A percentile compares a stretch with the other conserved stretches of the same genome.
These are phyloP conservation scores for Suhomyces sp. DNA, from an alignment of 805 yeast genomes.

Conservation along the genomic window DNA sequence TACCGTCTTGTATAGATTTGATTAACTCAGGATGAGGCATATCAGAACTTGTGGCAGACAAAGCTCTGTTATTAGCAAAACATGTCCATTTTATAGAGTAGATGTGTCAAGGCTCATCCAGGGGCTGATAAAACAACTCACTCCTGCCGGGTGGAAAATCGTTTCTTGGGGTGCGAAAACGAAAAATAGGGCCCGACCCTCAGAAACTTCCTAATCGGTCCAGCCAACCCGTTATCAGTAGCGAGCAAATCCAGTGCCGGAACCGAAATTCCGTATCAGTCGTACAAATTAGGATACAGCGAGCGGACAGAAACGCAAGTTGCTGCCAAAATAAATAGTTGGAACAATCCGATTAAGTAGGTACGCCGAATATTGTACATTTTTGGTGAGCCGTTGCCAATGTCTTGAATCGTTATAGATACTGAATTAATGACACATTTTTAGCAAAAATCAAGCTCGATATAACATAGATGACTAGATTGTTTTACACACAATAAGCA, in stretches of 20 bases:
- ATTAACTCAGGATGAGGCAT: slow-evolving; percentile 10
- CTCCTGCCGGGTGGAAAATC: background rate
- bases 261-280: background rate
- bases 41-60: background rate
- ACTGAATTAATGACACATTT: too few species aligned
- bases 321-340: background rate
- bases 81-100: background rate
- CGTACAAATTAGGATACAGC: background rate
- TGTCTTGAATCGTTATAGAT: too few species aligned
- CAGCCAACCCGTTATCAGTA: slow-evolving; percentile 1
- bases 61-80: background rate
- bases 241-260: background rate
- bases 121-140: background rate
- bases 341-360: background rate
- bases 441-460: too few species aligned
- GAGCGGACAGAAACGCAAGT: background rate
- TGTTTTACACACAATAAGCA: too few species aligned
- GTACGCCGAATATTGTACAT: background rate
- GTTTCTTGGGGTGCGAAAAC: background rate
- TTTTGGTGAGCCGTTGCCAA: background rate
- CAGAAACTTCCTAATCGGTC: slow-evolving; percentile 4
- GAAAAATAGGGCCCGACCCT: background rate
- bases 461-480: too few species aligned
- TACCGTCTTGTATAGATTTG: slow-evolving; percentile 25
- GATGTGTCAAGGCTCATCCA: background rate